These are phyloP conservation scores for Rhynchospora breviuscula DNA, from an alignment of 176 grass and related monocot genomes.

Conservation along the genomic window DNA sequence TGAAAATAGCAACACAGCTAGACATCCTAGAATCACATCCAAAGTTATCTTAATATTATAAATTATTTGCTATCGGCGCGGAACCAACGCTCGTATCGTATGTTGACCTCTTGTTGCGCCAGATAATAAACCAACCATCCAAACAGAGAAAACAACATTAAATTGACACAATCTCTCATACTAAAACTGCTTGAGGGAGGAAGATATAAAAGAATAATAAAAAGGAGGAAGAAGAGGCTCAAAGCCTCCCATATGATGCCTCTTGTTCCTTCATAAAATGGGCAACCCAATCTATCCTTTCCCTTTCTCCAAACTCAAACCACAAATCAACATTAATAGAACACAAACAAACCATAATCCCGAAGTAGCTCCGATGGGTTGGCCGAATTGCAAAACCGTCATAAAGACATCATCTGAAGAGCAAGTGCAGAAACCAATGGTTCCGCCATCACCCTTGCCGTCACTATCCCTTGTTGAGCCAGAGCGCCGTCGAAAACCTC, in stretches of 20 bases:
- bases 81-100: background rate
- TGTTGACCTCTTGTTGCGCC: conserved; percentile 4
- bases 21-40: background rate
- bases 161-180: conserved; percentile 9
- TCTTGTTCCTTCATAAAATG: conserved; percentile 19
- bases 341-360: background rate
- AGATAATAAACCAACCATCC: background rate
- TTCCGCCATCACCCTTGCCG: background rate
- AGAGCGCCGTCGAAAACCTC: background rate
- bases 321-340: background rate
- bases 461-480: conserved; percentile 37
- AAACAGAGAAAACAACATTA: conserved; percentile 17
- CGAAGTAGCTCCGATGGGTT: background rate
- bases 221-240: background rate
- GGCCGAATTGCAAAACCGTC: background rate
- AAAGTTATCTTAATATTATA: background rate
- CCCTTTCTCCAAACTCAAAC: conserved; percentile 15
- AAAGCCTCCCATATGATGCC: conserved; percentile 1
- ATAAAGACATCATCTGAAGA: background rate
- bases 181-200: background rate
- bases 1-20: conserved; percentile 13
- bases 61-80: background rate
- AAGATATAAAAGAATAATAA: background rate
- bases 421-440: conserved; percentile 5
- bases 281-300: conserved; percentile 20